Conservation (phyloP, 805 yeast species). For the Grigorovia yakushimaensis region DNA sequence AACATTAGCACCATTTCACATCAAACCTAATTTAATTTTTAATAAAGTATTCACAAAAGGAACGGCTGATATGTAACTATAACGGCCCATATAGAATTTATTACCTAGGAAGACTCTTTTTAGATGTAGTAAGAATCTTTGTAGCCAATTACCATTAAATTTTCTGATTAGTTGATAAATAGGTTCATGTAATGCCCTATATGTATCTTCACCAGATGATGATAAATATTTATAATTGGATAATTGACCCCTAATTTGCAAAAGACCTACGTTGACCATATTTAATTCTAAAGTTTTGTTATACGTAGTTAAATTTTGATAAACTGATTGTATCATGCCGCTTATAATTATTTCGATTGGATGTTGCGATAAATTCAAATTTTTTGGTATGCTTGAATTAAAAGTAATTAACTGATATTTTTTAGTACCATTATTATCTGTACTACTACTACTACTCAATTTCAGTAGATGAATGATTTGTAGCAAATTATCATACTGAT, state of each 20-base stretch:
- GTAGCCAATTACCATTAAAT: constrained; percentile 14
- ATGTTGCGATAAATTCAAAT: constrained; percentile 17
- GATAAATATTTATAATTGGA: constrained; percentile 25
- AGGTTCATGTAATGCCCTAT: constrained; percentile 17
- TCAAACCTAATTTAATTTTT: background rate
- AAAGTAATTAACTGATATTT: constrained; percentile 19
- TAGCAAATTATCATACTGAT: constrained; percentile 15
- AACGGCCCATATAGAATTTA: background rate
- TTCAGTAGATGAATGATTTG: constrained; percentile 12
- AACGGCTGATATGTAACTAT: background rate
- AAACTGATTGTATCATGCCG: constrained; percentile 18
- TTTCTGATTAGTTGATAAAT: constrained; percentile 20
- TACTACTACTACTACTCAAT: background rate
- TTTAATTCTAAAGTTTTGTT: constrained; percentile 7
- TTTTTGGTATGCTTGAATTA: constrained; percentile 24
- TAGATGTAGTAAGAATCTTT: constrained; percentile 7
- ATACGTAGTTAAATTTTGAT: constrained; percentile 11
- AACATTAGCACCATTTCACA: too few relatives aligned
- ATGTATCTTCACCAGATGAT: constrained; percentile 18
- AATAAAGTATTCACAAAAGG: background rate
- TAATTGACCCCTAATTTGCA: constrained; percentile 25
- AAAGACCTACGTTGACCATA: constrained; percentile 21
- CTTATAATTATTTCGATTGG: constrained; percentile 23
- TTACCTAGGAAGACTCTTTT: background rate
- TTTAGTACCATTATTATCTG: constrained; percentile 9